Conservation (phyloP, 441 rosid species). For the Croton setiger region DNA sequence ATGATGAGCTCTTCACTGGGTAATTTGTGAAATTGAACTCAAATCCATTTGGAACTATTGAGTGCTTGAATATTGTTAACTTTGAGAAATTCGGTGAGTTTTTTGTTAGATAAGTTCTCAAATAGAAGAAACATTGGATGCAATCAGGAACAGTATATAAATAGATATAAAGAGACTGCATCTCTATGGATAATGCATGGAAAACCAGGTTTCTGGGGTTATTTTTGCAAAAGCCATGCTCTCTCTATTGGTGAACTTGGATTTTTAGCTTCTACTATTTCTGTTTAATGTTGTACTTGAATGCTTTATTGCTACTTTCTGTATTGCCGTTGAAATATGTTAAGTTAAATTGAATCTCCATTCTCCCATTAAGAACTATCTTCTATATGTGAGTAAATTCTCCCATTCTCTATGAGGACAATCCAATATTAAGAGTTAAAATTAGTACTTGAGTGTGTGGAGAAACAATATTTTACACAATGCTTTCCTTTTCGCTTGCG, state of each 20-base stretch:
- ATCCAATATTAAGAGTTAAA: neutral
- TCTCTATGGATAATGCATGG: neutral
- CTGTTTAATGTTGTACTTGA: neutral
- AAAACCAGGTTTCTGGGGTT: neutral
- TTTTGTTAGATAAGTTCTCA: neutral
- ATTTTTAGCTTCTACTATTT: neutral
- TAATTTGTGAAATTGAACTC: neutral
- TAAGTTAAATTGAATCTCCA: neutral
- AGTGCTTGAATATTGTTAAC: neutral
- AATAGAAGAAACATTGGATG: too few relatives aligned
- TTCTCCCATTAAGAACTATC: too few relatives aligned
- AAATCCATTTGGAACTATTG: neutral
- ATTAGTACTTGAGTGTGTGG: neutral
- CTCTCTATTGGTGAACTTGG: neutral
- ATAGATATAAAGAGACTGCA: neutral
- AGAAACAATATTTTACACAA: neutral
- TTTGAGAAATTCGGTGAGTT: neutral
- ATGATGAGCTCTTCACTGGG: neutral
- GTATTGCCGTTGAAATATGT: neutral
- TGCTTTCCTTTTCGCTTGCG: neutral
- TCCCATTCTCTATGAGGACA: too few relatives aligned
- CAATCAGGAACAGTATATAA: too few relatives aligned
- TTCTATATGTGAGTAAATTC: too few relatives aligned
- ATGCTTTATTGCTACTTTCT: neutral
- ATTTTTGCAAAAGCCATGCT: neutral